Base-by-base conservation (phyloP, 2,329 filamentous ascomycete species). In the Pseudopithomyces maydicus region DNA sequence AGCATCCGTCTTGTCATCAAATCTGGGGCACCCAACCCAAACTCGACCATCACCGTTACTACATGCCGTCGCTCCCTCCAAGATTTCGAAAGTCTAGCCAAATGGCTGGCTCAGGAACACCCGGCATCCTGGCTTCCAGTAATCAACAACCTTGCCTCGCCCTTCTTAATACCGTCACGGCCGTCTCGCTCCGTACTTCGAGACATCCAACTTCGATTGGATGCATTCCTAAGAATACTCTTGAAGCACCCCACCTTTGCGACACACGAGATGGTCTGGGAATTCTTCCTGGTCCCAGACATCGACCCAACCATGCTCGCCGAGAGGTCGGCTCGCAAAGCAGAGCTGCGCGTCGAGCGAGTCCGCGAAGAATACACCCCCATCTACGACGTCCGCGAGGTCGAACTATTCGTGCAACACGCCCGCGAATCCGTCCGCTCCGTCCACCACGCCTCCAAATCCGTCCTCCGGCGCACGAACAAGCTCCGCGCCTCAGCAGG, bases 211-310 rank as follows among this genome's bases (percentile, higher is more conserved):
- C 80, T 92, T 43, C 87, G 90, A 15, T 86, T 97, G 19, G 92
- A 99, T 75, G 89, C 87, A 65, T 97, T 98, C 68, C 79, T 99
- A 65, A 91, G 91, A 63, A 91, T 92, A 17, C 84, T 99, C 61
- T 83, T 99, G 23, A 83, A 86, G 8, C 95, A 99, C 70, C 90
- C 94, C 3, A 98, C 95, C 0, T 97, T 99, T 72, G 86, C 92
- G 0, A 97, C 91, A 0, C 96, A 99, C 71, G 95, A 99, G 78
- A 92, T 98, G 84, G 84, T 99, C 2, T 99, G 95, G 96, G 95
- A 99, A 69, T 99, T 99, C 78, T 97, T 99, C 77, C 84, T 99
- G 0, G 93, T 99, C 12, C 95, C 95, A 1, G 95, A 99, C 65
- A 86, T 99, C 48, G 91, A 97, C 72, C 85, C 91, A 0, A 88